Evolutionary conservation across 129 eudicot genomes (phyloP), one percentile per base, ranked within the genome.

Genomic region (Flaveria sonorensis): DNA sequence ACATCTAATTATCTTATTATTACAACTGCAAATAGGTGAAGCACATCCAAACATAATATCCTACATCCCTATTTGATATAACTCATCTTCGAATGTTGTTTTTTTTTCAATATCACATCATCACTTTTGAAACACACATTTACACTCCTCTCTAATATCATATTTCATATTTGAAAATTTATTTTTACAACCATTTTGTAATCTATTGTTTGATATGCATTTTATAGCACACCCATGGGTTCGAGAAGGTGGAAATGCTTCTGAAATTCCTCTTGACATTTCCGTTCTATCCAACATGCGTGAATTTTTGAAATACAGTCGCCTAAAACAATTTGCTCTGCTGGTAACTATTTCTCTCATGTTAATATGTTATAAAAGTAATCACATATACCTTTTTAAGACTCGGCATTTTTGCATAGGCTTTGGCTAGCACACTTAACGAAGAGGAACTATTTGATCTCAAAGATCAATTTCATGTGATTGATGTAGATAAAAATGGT

Each of bases 211-310:
- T 18, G 45, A 57, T 81, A 28, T 74, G 24, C 30, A 3, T 70
- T 79, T 72, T 74, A 45, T 88, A 94, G 99, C 99, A 57, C 97
- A 94, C 73, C 93, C 92, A 51, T 94, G 99, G 99, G 99, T 94
- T 84, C 87, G 99, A 83, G 99, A 94, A 85, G 99, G 97, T 75
- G 99, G 99, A 67, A 50, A 83, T 80, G 99, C 99, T 53, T 89
- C 96, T 32, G 99, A 89, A 76, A 94, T 94, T 73, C 99, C 99
- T 65, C 81, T 94, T 13, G 99, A 94, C 78, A 94, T 94, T 63
- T 94, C 99, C 7, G 96, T 91, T 70, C 76, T 94, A 67, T 80
- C 80, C 81, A 94, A 91, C 83, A 87, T 94, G 92, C 92, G 99
- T 36, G 87, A 94, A 63, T 94, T 91, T 83, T 96, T 94, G 78